Conservation (phyloP, 139 green algal genomes). For the Coelastrella sp. region DNA sequence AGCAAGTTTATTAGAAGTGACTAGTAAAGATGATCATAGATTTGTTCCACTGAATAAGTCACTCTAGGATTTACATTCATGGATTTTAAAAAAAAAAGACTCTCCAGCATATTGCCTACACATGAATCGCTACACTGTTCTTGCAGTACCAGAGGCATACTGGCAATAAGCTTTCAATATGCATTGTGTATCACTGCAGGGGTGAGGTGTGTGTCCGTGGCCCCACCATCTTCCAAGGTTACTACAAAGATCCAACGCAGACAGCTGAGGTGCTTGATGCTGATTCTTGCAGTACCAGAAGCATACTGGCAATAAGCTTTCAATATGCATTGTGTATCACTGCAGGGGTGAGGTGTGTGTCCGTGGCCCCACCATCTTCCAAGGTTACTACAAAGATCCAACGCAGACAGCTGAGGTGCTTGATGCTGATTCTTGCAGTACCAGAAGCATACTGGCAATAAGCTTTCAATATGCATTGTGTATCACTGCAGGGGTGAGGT, state of each 20-base stretch:
- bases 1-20: too few species aligned
- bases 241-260: too few species aligned
- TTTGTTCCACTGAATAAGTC: too few species aligned
- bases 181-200: neutral
- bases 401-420: conserved; percentile 81
- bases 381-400: conserved; percentile 86
- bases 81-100: too few species aligned
- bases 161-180: neutral
- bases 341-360: conserved; percentile 93
- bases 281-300: neutral
- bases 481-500: conserved; percentile 80
- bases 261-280: neutral
- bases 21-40: too few species aligned
- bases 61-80: too few species aligned
- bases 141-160: neutral
- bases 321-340: neutral
- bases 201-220: conserved; percentile 51
- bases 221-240: neutral
- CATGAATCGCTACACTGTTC: neutral
- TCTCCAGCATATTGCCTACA: too few species aligned
- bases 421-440: neutral
- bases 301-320: neutral
- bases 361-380: conserved; percentile 92
- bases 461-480: neutral
- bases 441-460: neutral